Evolutionary conservation across 495 filamentous ascomycete species (phyloP), one percentile per base, ranked within the genome.

Genomic region (Aspergillus wentii): DNA sequence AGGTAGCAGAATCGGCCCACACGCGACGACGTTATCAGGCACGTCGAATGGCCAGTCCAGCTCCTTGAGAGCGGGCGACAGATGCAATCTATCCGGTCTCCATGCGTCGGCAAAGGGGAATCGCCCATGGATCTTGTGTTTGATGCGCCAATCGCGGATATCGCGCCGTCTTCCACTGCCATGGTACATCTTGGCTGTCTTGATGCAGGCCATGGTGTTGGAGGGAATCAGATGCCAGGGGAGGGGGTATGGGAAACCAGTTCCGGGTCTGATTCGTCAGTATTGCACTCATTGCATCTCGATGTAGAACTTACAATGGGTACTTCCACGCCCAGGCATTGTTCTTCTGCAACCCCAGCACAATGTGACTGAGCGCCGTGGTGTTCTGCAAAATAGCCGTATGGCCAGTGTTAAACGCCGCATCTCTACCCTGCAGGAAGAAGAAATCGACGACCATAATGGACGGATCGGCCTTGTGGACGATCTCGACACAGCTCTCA

Each of bases 381-480:
- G 69, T 51, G 38, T 64, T 60, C 43, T 72, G 27, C 40, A 62
- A 33, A 42, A 53, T 40, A 38, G 49, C 17, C 49, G 56, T 44
- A 49, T 56, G 39, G 23, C 44, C 41, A 50, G 51, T 16, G 39
- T 44, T 22, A 52, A 59, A 37, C 59, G 66, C 47, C n/a, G 71
- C 74, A 34, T 75, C 74, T 9, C 71, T 41, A 0, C 64, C 74
- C 14, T 71, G 66, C 10, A 66, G 59, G 22, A 79, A 66, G 10
- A 71, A 61, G 4, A 72, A 70, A 41, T 78, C 72, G 28, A 69
- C 59, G 7, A 71, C 69, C 7, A 72, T 56, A 10, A 75, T 41
- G 9, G 56, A 47, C 3, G 76, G 70, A 13, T 61, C 39, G 0
- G 71, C 43, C 0, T 57, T 39, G 2, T 56, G 37, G 21, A 77